Percentiles rank a stretch among this genome's conserved stretches.
Conservation (phyloP, 73 alveolate genomes). For the Diophrys sp. region DNA sequence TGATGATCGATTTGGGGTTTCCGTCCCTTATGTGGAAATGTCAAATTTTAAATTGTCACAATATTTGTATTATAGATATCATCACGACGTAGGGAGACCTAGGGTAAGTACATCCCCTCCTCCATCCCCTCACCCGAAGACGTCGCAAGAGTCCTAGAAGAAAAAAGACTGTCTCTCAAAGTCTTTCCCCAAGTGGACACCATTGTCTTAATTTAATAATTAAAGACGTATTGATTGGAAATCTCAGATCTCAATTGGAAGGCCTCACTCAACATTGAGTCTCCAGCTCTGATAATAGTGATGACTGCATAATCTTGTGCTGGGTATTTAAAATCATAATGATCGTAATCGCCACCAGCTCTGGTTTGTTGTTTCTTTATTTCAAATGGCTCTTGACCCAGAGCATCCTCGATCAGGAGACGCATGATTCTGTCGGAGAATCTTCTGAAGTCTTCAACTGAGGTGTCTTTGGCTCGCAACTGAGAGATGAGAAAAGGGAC, state of each 20-base stretch:
- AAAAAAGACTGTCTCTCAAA: too few relatives aligned
- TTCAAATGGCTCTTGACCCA: conserved; percentile 54
- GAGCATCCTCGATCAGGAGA: conserved; percentile 66
- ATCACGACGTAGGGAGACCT: too few relatives aligned
- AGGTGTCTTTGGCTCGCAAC: conserved; percentile 57
- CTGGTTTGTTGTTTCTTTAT: conserved; percentile 49
- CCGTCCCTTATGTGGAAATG: too few relatives aligned
- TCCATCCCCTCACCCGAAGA: too few relatives aligned
- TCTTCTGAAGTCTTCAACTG: conserved; percentile 54
- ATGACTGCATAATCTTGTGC: conserved; percentile 63
- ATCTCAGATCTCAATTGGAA: conserved; percentile 60
- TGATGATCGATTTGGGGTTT: too few relatives aligned
- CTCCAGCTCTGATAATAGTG: conserved; percentile 83
- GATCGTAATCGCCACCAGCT: conserved; percentile 54
- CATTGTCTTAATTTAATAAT: too few relatives aligned
- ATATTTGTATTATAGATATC: too few relatives aligned
- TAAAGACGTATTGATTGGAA: too few relatives aligned
- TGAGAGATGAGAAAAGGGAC: conserved; percentile 28
- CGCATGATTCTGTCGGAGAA: conserved; percentile 70
- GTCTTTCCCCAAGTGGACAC: too few relatives aligned
- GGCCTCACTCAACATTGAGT: conserved; percentile 64
- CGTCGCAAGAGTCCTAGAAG: too few relatives aligned
- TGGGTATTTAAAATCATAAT: conserved; percentile 44
- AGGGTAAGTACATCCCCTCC: too few relatives aligned
- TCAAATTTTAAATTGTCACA: too few relatives aligned